Evolutionary conservation across 805 yeast genomes (phyloP), one percentile per base, ranked within the genome.

Genomic region (Candida dendrica): DNA sequence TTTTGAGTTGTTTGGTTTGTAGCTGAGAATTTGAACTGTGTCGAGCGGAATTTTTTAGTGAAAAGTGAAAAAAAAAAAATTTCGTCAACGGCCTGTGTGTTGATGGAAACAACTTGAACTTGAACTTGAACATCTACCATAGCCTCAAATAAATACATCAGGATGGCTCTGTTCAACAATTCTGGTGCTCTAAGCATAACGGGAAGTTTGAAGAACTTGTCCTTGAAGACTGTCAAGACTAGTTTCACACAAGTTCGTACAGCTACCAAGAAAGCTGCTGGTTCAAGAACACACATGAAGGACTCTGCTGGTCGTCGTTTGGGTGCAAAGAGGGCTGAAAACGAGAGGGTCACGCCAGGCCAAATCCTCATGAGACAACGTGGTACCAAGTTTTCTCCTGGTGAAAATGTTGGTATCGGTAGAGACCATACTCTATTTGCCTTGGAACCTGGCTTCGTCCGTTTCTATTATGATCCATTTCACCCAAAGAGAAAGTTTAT

Each of bases 251-350:
- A 68, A 43, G 77, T 88, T 13, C 88, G 98, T 74, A 79, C 79
- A 17, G 96, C 98, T 22, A 88, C 96, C 14, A 93, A 93, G 65
- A 84, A 81, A 60, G 96, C 93, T 7, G 88, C 95, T 17, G 96
- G 97, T 53, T 88, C 97, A n/a, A 85, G 80, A 65, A 85, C 96
- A 15, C 85, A 84, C 51, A 90, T 84, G 79, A 83, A 84, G 60
- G 96, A 90, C 62, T 90, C 98, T 14, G 88, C 88, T 3, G 98
- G 98, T 70, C 80, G 95, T 63, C 73, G 98, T 58, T 68, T 93
- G 40, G 98, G 98, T 20, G 84, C 95, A 30, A 93, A 93, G 66
- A 84, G 75, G 39, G 77, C 83, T 47, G 96, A 91, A 56, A 89
- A 93, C 34, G 65, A 68, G 37, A 56, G 56, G 26, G 96, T 91